Evolutionary conservation across 2,329 filamentous ascomycete species (phyloP).

Genomic region (Dactylellina leptospora): DNA sequence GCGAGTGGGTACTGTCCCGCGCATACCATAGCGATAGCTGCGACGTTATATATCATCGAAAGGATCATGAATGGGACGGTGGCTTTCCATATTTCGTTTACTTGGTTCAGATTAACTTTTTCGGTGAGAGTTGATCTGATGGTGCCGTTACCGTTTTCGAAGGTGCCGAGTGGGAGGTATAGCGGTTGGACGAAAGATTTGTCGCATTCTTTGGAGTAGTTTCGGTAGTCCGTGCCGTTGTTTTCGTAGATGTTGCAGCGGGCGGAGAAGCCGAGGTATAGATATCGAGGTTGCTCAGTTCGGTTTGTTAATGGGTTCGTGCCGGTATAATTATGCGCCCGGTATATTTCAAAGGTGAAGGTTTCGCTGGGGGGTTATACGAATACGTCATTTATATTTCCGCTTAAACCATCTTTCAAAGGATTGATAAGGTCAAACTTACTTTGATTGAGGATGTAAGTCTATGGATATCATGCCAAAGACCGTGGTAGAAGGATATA

Average conservation of each 20-base stretch:
- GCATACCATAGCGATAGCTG: not conserved
- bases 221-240: constrained; percentile 1
- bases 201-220: constrained; percentile 30
- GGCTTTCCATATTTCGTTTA: constrained; percentile 17
- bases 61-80: constrained; percentile 2
- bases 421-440: not conserved
- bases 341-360: constrained; percentile 18
- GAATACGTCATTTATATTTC: not conserved
- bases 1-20: not conserved
- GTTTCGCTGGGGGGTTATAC: constrained; percentile 3
- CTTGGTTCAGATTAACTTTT: not conserved
- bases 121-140: not conserved
- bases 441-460: constrained; percentile 15
- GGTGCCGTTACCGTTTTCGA: not conserved
- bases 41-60: constrained; percentile 10
- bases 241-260: constrained; percentile 21
- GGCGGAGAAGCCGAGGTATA: constrained; percentile 24
- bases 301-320: constrained; percentile 13
- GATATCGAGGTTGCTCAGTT: constrained; percentile 26
- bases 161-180: constrained; percentile 12
- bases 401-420: not conserved
- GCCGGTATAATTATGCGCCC: constrained; percentile 17
- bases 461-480: constrained; percentile 27
- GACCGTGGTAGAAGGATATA: constrained; percentile 3
- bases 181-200: constrained; percentile 10